phyloP scores from a whole-genome alignment of 345 rosid species.

The Euphorbia tirucalli region DNA sequence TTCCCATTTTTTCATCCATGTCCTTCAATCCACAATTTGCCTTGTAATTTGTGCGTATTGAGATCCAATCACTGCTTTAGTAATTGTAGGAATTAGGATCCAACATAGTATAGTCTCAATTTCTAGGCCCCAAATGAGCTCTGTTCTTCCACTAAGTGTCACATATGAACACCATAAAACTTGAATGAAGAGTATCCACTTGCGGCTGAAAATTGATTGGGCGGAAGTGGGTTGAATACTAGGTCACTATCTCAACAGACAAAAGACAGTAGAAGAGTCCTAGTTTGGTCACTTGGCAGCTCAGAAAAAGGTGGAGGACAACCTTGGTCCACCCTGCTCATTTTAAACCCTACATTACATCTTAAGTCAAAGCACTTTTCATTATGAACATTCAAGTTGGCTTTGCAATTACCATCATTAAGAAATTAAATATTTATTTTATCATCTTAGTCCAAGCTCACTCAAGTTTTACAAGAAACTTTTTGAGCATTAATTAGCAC shows the following conservation, averaged over 20 bases:
- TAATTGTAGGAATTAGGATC: slow-evolving; percentile 7
- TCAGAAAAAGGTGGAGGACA: slow-evolving; percentile 45
- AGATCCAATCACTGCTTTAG: slow-evolving; percentile 7
- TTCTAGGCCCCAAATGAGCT: not conserved
- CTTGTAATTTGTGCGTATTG: slow-evolving; percentile 12
- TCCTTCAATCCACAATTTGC: not conserved
- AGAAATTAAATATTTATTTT: not conserved
- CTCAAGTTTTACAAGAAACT: slow-evolving; percentile 18
- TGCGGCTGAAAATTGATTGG: slow-evolving; percentile 21
- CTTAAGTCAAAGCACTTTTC: slow-evolving; percentile 31
- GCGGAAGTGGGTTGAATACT: slow-evolving; percentile 30
- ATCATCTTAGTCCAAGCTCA: slow-evolving; percentile 23
- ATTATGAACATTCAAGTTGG: slow-evolving; percentile 9
- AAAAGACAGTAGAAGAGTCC: slow-evolving; percentile 36
- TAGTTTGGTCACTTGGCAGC: slow-evolving; percentile 27
- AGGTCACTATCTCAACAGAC: slow-evolving; percentile 26
- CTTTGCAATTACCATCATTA: slow-evolving; percentile 18
- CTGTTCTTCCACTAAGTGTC: slow-evolving; percentile 26
- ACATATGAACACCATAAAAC: slow-evolving; percentile 19
- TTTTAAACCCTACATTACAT: slow-evolving; percentile 40
- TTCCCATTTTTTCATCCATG: not conserved
- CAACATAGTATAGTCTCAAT: not conserved
- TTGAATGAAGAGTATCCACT: slow-evolving; percentile 30
- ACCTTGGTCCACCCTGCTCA: slow-evolving; percentile 43
- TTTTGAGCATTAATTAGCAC: slow-evolving; percentile 1